A percentile compares a stretch with the other conserved stretches of the same genome.
Conservation (phyloP, 495 filamentous ascomycete species). For the Lichina pygmaea region DNA sequence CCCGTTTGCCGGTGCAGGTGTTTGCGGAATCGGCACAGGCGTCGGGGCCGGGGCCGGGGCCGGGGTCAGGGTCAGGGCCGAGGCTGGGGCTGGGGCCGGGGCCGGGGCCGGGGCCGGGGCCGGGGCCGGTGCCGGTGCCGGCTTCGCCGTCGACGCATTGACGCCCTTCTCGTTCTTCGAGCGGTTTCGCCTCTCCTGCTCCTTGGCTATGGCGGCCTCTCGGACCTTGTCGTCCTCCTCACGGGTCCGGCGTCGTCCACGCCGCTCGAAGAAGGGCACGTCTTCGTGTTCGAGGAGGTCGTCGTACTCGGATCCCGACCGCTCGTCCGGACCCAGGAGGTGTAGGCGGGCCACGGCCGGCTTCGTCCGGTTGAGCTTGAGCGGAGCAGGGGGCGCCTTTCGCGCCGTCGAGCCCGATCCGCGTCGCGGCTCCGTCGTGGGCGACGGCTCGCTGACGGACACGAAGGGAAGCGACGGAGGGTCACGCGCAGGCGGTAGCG, state of each 20-base stretch:
- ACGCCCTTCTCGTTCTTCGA: slow-evolving; percentile 32
- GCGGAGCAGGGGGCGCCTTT: slow-evolving; percentile 62
- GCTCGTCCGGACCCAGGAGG: slow-evolving; percentile 23
- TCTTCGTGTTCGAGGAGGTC: slow-evolving; percentile 43
- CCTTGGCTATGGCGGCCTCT: slow-evolving; percentile 32
- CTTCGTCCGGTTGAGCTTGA: slow-evolving; percentile 32
- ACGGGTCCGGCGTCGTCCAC: slow-evolving; percentile 64
- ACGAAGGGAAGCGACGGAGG: not conserved
- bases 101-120: not conserved
- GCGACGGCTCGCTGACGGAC: not conserved
- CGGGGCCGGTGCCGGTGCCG: not conserved
- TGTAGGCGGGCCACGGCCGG: slow-evolving; percentile 16
- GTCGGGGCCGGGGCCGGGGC: too few species aligned
- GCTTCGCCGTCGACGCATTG: not conserved
- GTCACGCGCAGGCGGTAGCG: not conserved
- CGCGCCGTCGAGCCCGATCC: slow-evolving; percentile 22
- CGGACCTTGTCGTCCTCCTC: slow-evolving; percentile 69
- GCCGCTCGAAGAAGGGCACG: slow-evolving; percentile 22
- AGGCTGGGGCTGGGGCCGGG: too few species aligned
- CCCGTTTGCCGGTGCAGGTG: too few species aligned
- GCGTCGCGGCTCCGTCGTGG: slow-evolving; percentile 3
- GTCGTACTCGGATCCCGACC: slow-evolving; percentile 66
- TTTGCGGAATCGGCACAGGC: too few species aligned
- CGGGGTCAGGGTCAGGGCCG: too few species aligned
- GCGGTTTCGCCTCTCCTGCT: slow-evolving; percentile 32